Evolutionary conservation across 345 rosid genomes (phyloP).

Genomic region (Moricandia moricandioides): DNA sequence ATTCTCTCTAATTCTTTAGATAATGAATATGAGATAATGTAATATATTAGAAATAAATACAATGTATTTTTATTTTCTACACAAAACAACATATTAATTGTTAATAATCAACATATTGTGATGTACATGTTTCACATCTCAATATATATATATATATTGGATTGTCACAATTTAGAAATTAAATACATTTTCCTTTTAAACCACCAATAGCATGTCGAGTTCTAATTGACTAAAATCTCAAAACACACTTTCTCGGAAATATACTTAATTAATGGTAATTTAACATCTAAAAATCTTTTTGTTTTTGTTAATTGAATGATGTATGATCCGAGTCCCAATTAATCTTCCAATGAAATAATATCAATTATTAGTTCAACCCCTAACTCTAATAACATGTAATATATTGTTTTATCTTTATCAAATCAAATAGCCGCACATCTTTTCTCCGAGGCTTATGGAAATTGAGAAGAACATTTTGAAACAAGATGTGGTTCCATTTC

Average conservation of each 20-base stretch:
- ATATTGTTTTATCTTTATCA: neutral
- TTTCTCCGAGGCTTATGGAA: neutral
- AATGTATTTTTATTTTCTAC: neutral
- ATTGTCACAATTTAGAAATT: too few species aligned
- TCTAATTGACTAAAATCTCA: too few species aligned
- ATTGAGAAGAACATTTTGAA: neutral
- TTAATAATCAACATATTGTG: neutral
- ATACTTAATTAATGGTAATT: neutral
- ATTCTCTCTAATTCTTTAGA: neutral
- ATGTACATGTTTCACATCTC: too few species aligned
- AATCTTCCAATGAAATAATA: neutral
- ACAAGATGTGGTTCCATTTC: neutral
- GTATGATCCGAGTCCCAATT: neutral
- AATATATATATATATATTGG: too few species aligned
- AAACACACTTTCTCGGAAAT: neutral
- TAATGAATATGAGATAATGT: neutral
- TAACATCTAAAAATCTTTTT: neutral
- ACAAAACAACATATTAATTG: neutral
- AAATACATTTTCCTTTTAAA: too few species aligned
- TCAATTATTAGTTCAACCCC: neutral
- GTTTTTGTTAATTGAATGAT: neutral
- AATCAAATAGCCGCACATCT: neutral
- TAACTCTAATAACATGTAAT: neutral
- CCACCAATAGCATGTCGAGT: too few species aligned
- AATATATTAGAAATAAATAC: neutral